These are phyloP conservation scores for Micromonas commoda DNA, from an alignment of 139 green algal species.

Conservation along the genomic window DNA sequence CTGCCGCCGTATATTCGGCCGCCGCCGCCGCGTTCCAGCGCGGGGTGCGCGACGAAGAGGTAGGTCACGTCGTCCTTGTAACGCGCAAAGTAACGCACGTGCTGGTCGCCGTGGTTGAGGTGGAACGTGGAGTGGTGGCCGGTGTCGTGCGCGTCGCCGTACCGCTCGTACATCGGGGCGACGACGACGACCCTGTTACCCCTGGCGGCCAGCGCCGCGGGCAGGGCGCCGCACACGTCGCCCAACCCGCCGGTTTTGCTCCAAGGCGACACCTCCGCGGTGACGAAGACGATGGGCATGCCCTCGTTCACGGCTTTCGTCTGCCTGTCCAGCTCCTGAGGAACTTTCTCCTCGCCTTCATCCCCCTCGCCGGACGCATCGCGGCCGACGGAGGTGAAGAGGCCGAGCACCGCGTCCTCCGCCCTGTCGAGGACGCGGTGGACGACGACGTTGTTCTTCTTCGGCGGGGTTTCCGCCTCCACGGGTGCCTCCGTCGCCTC, in stretches of 20 bases:
- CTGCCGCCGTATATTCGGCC: constrained; percentile 56
- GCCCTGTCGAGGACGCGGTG: no score
- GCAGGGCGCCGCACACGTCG: constrained; percentile 88
- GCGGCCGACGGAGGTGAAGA: no score
- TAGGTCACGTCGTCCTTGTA: constrained; percentile 61
- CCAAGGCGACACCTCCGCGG: constrained; percentile 89
- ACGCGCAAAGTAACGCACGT: constrained; percentile 55
- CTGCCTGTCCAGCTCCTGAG: no score
- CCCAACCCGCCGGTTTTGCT: constrained; percentile 92
- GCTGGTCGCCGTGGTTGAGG: constrained; percentile 41
- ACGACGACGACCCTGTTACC: constrained; percentile 66
- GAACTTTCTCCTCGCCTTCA: no score
- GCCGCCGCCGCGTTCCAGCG: constrained; percentile 51
- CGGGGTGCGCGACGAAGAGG: constrained; percentile 79
- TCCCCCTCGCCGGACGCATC: no score
- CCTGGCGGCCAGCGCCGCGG: constrained; percentile 53
- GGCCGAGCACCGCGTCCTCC: no score
- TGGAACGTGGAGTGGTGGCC: constrained; percentile 47
- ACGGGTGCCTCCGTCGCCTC: no score
- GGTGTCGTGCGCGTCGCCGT: constrained; percentile 92
- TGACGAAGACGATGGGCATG: constrained; percentile 83
- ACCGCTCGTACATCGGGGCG: constrained; percentile 73
- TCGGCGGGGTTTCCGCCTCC: no score
- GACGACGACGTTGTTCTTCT: no score
- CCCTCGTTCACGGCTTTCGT: not conserved